A percentile compares a stretch with the other conserved stretches of the same genome.
Conservation (phyloP, 2,329 filamentous ascomycete species). For the Cryphonectria naterciae region DNA sequence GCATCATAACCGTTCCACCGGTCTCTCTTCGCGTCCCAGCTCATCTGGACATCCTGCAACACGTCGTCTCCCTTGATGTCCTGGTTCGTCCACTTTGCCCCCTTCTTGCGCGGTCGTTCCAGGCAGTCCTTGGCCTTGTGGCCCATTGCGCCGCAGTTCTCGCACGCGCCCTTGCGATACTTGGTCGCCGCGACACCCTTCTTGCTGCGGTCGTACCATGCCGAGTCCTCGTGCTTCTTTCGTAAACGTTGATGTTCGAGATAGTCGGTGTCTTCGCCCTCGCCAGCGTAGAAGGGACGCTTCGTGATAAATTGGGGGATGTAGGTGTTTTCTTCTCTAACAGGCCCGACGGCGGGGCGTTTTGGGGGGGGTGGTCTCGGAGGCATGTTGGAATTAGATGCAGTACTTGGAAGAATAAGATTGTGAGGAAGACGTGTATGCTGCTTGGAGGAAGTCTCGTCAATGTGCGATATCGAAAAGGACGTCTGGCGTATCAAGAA, state of each 20-base stretch:
- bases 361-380: slow-evolving; percentile 26
- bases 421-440: too few species aligned
- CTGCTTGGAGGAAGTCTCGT: background rate
- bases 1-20: slow-evolving; percentile 98
- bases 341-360: slow-evolving; percentile 30
- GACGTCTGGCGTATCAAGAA: background rate
- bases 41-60: slow-evolving; percentile 81
- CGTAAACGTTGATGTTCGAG: slow-evolving; percentile 94
- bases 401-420: background rate
- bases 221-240: slow-evolving; percentile 73
- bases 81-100: slow-evolving; percentile 88
- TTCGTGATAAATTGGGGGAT: slow-evolving; percentile 98
- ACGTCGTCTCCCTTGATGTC: slow-evolving; percentile 93
- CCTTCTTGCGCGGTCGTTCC: slow-evolving; percentile 82
- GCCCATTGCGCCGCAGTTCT: slow-evolving; percentile 97
- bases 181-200: slow-evolving; percentile 93
- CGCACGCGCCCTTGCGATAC: slow-evolving; percentile 95
- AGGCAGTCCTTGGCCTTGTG: slow-evolving; percentile 96
- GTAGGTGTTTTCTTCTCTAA: slow-evolving; percentile 95
- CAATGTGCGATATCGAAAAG: background rate
- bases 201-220: slow-evolving; percentile 93
- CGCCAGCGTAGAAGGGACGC: slow-evolving; percentile 90
- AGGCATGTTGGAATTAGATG: slow-evolving; percentile 29
- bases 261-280: slow-evolving; percentile 80
- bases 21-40: slow-evolving; percentile 97